These are phyloP conservation scores for Trichoderma harzianum DNA, from an alignment of 2,329 filamentous ascomycete genomes.

Conservation along the genomic window DNA sequence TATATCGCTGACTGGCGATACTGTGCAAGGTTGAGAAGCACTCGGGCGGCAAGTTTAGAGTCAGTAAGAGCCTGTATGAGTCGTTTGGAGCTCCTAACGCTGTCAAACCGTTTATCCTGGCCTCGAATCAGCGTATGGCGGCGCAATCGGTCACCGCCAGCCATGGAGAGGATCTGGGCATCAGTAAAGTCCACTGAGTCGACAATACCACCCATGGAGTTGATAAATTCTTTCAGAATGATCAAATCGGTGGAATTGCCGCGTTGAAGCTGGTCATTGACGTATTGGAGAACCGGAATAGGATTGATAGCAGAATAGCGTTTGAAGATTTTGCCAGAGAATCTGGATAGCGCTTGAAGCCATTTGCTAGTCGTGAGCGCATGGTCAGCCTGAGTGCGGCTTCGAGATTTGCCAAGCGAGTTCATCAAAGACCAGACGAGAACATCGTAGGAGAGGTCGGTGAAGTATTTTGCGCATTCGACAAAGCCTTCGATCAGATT, in stretches of 20 bases:
- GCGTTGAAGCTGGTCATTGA: slow-evolving; percentile 74
- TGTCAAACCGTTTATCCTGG: slow-evolving; percentile 77
- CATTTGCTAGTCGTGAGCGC: slow-evolving; percentile 80
- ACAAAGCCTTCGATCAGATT: slow-evolving; percentile 95
- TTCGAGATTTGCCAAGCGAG: slow-evolving; percentile 60
- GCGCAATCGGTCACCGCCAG: slow-evolving; percentile 75
- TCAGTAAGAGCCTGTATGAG: slow-evolving; percentile 77
- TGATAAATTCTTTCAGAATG: slow-evolving; percentile 84
- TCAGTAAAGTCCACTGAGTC: slow-evolving; percentile 87
- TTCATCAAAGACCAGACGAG: slow-evolving; percentile 89
- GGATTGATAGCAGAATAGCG: slow-evolving; percentile 82
- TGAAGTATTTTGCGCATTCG: slow-evolving; percentile 92
- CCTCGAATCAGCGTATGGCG: slow-evolving; percentile 76
- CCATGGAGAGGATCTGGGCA: slow-evolving; percentile 80
- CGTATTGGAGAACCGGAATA: slow-evolving; percentile 82
- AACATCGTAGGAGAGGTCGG: slow-evolving; percentile 86
- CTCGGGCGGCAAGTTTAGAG: slow-evolving; percentile 71
- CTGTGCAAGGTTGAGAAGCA: slow-evolving; percentile 88
- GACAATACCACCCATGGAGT: slow-evolving; percentile 90
- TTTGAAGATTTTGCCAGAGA: slow-evolving; percentile 85
- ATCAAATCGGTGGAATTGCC: slow-evolving; percentile 89
- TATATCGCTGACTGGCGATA: slow-evolving; percentile 85
- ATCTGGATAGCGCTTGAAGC: slow-evolving; percentile 85
- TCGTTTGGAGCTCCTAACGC: slow-evolving; percentile 69
- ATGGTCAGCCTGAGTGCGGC: slow-evolving; percentile 59